These are phyloP conservation scores for Tylopilus vinaceipallidus DNA, from an alignment of 768 basidiomycete genomes.

Conservation along the genomic window DNA sequence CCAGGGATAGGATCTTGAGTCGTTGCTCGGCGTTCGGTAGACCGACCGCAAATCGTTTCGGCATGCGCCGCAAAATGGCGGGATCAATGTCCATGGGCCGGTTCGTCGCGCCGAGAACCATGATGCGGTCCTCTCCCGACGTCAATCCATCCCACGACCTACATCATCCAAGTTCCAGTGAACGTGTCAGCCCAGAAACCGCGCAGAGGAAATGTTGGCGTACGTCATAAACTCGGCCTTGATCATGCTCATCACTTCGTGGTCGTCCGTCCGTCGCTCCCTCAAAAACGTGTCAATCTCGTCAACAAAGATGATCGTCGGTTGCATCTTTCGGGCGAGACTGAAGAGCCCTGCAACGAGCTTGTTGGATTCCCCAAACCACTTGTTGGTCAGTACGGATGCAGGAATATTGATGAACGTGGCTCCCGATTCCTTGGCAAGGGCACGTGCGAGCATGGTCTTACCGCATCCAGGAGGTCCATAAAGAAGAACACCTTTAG, in stretches of 20 bases:
- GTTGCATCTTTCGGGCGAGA: constrained; percentile 89
- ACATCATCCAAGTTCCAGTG: not conserved
- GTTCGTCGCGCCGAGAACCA: constrained; percentile 95
- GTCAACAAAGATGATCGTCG: constrained; percentile 97
- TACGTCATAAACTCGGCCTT: constrained; percentile 95
- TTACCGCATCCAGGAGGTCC: constrained; percentile 99
- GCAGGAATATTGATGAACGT: constrained; percentile 91
- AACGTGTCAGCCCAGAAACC: constrained; percentile 1
- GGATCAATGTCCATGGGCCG: constrained; percentile 89
- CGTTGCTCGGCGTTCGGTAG: constrained; percentile 80
- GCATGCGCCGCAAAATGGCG: constrained; percentile 93
- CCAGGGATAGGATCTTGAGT: constrained; percentile 78
- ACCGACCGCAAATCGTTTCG: constrained; percentile 87
- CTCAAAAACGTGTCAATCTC: constrained; percentile 96
- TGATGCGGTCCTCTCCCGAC: constrained; percentile 75
- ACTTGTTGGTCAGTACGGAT: constrained; percentile 73
- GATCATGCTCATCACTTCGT: constrained; percentile 99
- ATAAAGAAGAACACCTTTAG: constrained; percentile 93
- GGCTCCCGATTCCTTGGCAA: constrained; percentile 95
- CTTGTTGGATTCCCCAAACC: constrained; percentile 92
- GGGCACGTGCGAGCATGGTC: constrained; percentile 98
- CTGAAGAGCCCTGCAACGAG: constrained; percentile 93
- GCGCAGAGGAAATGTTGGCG: constrained; percentile 25
- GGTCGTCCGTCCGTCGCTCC: constrained; percentile 83
- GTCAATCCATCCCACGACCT: constrained; percentile 95